phyloP scores from a whole-genome alignment of 2,329 filamentous ascomycete genomes.

The Trichoderma harzianum region DNA sequence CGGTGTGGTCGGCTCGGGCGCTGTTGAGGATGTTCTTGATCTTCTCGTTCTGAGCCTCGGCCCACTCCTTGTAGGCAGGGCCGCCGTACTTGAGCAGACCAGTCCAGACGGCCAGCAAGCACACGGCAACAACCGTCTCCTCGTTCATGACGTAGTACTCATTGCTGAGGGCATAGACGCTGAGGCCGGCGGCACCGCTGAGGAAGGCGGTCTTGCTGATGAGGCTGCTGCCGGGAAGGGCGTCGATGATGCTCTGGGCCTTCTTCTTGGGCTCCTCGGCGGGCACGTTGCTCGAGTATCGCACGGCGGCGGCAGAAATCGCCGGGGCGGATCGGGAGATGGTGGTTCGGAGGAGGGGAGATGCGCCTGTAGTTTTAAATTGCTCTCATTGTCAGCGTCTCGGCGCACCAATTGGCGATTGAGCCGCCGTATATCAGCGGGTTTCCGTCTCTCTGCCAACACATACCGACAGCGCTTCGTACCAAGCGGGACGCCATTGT shows the following conservation, averaged over 20 bases:
- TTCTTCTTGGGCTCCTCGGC: slow-evolving; percentile 91
- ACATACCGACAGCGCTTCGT: slow-evolving; percentile 91
- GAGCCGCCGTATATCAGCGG: slow-evolving; percentile 19
- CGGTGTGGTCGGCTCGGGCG: slow-evolving; percentile 89
- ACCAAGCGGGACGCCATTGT: slow-evolving; percentile 98
- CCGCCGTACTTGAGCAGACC: slow-evolving; percentile 91
- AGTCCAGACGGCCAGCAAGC: slow-evolving; percentile 87
- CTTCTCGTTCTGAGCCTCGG: slow-evolving; percentile 81
- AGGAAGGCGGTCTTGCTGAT: slow-evolving; percentile 96
- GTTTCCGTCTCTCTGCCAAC: slow-evolving; percentile 15
- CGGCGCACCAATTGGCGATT: slow-evolving; percentile 34
- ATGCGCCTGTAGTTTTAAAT: slow-evolving; percentile 59
- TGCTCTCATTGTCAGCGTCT: slow-evolving; percentile 22
- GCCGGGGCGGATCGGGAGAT: slow-evolving; percentile 74
- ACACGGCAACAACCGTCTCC: slow-evolving; percentile 92
- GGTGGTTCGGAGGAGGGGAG: slow-evolving; percentile 79
- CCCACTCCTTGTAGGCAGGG: slow-evolving; percentile 89
- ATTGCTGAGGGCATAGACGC: slow-evolving; percentile 95
- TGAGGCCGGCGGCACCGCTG: slow-evolving; percentile 85
- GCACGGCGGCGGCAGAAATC: slow-evolving; percentile 64
- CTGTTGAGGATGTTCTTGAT: slow-evolving; percentile 94
- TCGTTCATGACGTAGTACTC: slow-evolving; percentile 99
- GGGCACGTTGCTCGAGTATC: slow-evolving; percentile 73
- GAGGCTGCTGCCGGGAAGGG: slow-evolving; percentile 86
- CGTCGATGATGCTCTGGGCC: slow-evolving; percentile 91